Evolutionary conservation across 1,284 basidiomycete genomes (phyloP).

Genomic region (Crepidotus sp.): DNA sequence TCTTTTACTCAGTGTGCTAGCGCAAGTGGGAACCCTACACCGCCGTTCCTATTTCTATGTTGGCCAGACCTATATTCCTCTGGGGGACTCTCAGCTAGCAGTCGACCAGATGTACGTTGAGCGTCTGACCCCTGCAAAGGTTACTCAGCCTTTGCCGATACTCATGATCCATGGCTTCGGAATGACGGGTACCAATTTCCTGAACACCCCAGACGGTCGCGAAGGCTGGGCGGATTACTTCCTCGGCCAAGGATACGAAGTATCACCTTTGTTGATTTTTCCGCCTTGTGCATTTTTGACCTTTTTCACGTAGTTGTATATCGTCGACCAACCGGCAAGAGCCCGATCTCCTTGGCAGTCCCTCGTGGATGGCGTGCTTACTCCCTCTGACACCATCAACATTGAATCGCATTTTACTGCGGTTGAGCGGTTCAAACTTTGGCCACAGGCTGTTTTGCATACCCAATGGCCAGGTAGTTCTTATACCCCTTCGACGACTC

Average conservation of each 20-base stretch:
- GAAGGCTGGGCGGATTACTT: constrained; percentile 44
- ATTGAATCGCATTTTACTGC: constrained; percentile 40
- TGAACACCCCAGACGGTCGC: constrained; percentile 43
- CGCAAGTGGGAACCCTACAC: constrained; percentile 27
- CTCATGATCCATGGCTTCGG: constrained; percentile 39
- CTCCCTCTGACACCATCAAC: constrained; percentile 23
- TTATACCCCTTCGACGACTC: neutral
- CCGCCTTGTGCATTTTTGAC: neutral
- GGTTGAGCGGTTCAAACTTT: constrained; percentile 29
- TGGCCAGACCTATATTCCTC: constrained; percentile 30
- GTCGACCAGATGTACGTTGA: constrained; percentile 42
- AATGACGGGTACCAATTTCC: constrained; percentile 40
- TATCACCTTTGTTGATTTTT: too few species aligned
- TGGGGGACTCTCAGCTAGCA: constrained; percentile 27
- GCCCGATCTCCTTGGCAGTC: constrained; percentile 40
- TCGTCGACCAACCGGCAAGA: constrained; percentile 43
- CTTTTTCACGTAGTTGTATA: constrained; percentile 30
- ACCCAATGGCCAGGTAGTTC: constrained; percentile 36
- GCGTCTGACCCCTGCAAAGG: constrained; percentile 31
- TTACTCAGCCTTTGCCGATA: constrained; percentile 32
- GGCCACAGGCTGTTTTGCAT: constrained; percentile 39
- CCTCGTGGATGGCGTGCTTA: constrained; percentile 30
- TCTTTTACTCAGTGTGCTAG: neutral
- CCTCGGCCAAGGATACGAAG: constrained; percentile 38
- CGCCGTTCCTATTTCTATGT: constrained; percentile 37